Evolutionary conservation across 352 stramenopile species (phyloP).

Genomic region (Globisporangium ultimum): DNA sequence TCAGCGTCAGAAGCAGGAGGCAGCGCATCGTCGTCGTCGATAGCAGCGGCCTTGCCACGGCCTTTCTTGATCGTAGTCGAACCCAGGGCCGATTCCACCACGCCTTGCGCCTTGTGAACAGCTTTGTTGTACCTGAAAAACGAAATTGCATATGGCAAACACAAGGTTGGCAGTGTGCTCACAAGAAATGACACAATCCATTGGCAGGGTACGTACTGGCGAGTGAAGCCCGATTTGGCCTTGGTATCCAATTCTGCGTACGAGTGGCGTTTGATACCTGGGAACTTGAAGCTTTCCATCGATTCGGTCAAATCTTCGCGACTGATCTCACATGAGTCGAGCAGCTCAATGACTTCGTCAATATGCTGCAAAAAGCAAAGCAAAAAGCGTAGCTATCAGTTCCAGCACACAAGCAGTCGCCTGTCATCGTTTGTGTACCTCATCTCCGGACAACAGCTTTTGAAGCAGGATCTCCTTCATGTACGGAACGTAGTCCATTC

Average conservation of each 20-base stretch:
- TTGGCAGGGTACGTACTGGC: conserved; percentile 41
- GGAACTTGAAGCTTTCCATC: conserved; percentile 90
- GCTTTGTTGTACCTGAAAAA: conserved; percentile 87
- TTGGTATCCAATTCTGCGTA: conserved; percentile 83
- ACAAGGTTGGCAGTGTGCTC: neutral
- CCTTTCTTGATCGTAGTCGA: conserved; percentile 76
- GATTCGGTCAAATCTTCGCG: conserved; percentile 98
- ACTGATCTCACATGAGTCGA: conserved; percentile 97
- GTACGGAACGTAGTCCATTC: conserved; percentile 84
- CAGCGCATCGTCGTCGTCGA: conserved; percentile 46
- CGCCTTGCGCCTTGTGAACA: conserved; percentile 92
- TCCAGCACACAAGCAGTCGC: neutral
- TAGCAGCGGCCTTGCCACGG: conserved; percentile 40
- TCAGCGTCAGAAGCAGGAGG: conserved; percentile 62
- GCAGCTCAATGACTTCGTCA: conserved; percentile 90
- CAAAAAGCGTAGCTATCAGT: neutral
- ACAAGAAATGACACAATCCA: neutral
- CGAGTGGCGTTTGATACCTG: conserved; percentile 67
- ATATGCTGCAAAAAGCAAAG: conserved; percentile 45
- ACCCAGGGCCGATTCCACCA: conserved; percentile 83
- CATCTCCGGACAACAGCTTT: conserved; percentile 68
- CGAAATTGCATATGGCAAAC: conserved; percentile 1
- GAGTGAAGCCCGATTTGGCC: conserved; percentile 93
- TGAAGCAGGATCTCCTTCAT: conserved; percentile 89
- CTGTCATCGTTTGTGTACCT: conserved; percentile 28